A percentile compares a stretch with the other conserved stretches of the same genome.
phyloP scores from a whole-genome alignment of 306 rosid genomes.

The Cucurbita pepo region DNA sequence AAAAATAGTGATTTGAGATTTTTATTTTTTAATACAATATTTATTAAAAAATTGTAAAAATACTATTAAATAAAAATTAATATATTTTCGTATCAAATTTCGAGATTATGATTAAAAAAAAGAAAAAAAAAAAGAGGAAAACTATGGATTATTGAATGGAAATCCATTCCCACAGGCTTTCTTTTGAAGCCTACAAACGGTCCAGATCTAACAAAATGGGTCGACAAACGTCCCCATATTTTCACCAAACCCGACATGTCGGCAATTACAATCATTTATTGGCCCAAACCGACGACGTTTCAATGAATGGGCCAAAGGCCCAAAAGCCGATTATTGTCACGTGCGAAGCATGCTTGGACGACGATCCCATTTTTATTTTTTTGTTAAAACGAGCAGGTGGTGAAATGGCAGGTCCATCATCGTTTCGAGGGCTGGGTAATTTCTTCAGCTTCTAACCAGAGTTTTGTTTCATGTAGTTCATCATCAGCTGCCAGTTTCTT shows the following conservation, averaged over 20 bases:
- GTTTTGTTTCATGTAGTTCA: background rate
- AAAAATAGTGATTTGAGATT: too few species aligned
- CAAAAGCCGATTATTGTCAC: background rate
- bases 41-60: too few species aligned
- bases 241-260: background rate
- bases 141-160: too few species aligned
- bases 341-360: background rate
- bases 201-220: background rate
- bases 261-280: background rate
- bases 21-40: too few species aligned
- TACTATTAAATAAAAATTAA: too few species aligned
- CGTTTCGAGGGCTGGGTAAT: slow-evolving; percentile 5
- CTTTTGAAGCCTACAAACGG: background rate
- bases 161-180: too few species aligned
- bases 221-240: background rate
- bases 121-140: too few species aligned
- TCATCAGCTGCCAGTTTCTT: background rate
- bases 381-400: background rate
- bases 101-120: too few species aligned
- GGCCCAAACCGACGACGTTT: background rate
- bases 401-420: background rate
- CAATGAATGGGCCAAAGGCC: background rate
- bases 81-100: too few species aligned
- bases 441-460: slow-evolving; percentile 1
- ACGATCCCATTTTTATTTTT: background rate